Evolutionary conservation across 2,329 filamentous ascomycete species (phyloP).

Genomic region (Aureobasidium mangrovei): DNA sequence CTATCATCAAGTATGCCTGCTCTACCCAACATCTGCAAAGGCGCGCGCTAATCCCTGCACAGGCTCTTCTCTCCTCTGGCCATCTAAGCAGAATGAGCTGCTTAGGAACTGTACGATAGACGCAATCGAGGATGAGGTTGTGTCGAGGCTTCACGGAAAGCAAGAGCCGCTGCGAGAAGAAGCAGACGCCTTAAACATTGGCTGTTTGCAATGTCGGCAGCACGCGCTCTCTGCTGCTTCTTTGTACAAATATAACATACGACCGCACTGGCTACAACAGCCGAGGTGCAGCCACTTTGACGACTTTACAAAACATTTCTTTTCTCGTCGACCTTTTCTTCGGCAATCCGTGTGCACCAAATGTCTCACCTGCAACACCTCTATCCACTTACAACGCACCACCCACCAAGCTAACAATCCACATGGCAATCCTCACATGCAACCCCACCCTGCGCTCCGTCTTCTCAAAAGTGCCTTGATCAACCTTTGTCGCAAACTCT

Average conservation of each 20-base stretch:
- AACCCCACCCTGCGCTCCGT: constrained; percentile 77
- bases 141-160: not conserved
- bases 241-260: too few relatives aligned
- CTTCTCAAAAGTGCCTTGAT: constrained; percentile 67
- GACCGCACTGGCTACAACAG: too few relatives aligned
- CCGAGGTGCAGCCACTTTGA: too few relatives aligned
- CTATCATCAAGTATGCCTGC: constrained; percentile 55
- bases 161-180: too few relatives aligned
- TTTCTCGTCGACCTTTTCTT: too few relatives aligned
- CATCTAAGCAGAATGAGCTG: constrained; percentile 10
- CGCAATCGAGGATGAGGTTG: not conserved
- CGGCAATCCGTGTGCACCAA: too few relatives aligned
- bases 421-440: constrained; percentile 83
- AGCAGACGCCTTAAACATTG: too few relatives aligned
- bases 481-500: constrained; percentile 60
- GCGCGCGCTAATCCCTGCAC: not conserved
- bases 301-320: too few relatives aligned
- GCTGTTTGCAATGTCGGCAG: too few relatives aligned
- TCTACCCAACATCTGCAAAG: not conserved
- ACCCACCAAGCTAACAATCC: constrained; percentile 78
- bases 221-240: too few relatives aligned
- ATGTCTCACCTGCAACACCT: too few relatives aligned
- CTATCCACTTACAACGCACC: constrained; percentile 59
- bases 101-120: constrained; percentile 8
- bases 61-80: constrained; percentile 21